phyloP scores from a whole-genome alignment of 2,329 filamentous ascomycete species.

The Sclerotinia borealis region DNA sequence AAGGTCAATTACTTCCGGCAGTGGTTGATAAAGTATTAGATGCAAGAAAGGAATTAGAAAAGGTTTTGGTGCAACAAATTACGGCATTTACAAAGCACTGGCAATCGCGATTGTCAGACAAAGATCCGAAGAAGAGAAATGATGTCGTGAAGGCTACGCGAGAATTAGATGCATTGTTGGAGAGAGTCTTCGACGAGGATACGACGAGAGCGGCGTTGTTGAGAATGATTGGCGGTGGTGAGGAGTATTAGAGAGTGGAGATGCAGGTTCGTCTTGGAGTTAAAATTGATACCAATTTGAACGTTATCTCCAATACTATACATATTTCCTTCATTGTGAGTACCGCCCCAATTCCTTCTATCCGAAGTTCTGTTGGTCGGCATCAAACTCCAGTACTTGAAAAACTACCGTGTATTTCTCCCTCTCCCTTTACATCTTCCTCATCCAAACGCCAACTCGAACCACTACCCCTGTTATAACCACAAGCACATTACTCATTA shows the following conservation, averaged over 20 bases:
- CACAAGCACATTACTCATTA: neutral
- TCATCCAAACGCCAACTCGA: neutral
- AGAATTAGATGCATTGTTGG: conserved; percentile 51
- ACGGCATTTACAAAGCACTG: conserved; percentile 58
- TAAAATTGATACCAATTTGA: neutral
- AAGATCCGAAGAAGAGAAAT: conserved; percentile 36
- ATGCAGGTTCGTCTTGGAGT: neutral
- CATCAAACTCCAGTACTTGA: neutral
- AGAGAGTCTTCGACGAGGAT: conserved; percentile 44
- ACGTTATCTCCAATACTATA: neutral
- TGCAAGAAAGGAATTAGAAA: conserved; percentile 59
- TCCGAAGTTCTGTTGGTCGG: neutral
- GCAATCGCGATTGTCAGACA: conserved; percentile 44
- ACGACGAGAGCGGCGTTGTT: conserved; percentile 30
- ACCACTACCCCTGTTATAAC: neutral
- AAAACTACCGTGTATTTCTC: neutral
- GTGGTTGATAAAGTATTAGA: conserved; percentile 43
- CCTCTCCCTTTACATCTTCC: neutral
- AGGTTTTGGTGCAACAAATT: conserved; percentile 55
- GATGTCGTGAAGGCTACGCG: conserved; percentile 47
- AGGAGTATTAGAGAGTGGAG: neutral
- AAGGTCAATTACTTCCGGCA: conserved; percentile 32
- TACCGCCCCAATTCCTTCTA: neutral
- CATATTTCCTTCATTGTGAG: neutral
- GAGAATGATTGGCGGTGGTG: conserved; percentile 29